Evolutionary conservation across 1,139 yeast species (phyloP).

Genomic region (Chernovozyma aurita): DNA sequence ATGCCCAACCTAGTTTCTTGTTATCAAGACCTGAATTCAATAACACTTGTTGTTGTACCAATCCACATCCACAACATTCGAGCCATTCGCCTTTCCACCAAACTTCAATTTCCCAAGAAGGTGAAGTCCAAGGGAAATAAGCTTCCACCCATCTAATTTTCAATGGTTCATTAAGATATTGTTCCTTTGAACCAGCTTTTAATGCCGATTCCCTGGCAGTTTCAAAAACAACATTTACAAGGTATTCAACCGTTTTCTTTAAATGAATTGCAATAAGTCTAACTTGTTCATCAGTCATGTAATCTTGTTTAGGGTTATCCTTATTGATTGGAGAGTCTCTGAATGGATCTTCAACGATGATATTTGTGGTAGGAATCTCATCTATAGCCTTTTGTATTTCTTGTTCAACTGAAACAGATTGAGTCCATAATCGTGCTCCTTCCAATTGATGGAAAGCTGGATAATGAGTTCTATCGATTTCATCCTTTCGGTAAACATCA

Average conservation of each 20-base stretch:
- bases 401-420: slow-evolving; percentile 37
- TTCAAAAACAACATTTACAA: slow-evolving; percentile 81
- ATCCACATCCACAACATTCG: slow-evolving; percentile 96
- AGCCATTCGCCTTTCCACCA: slow-evolving; percentile 99
- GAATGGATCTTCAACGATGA: slow-evolving; percentile 74
- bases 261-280: slow-evolving; percentile 70
- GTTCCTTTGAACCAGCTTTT: slow-evolving; percentile 58
- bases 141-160: slow-evolving; percentile 94
- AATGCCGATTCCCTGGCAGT: slow-evolving; percentile 67
- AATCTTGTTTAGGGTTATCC: slow-evolving; percentile 74
- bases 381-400: slow-evolving; percentile 53
- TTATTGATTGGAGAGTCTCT: slow-evolving; percentile 42
- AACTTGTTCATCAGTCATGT: slow-evolving; percentile 67
- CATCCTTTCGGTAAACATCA: slow-evolving; percentile 94
- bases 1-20: slow-evolving; percentile 87
- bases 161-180: slow-evolving; percentile 68
- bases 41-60: slow-evolving; percentile 76
- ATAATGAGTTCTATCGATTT: slow-evolving; percentile 91
- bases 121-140: slow-evolving; percentile 97
- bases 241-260: slow-evolving; percentile 77
- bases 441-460: slow-evolving; percentile 99
- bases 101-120: slow-evolving; percentile 97
- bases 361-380: slow-evolving; percentile 62
- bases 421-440: slow-evolving; percentile 86
- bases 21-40: slow-evolving; percentile 64